Percentiles rank a stretch among this genome's conserved stretches.
These are phyloP conservation scores for Salix dunnii DNA, from an alignment of 345 rosid species.

Conservation along the genomic window DNA sequence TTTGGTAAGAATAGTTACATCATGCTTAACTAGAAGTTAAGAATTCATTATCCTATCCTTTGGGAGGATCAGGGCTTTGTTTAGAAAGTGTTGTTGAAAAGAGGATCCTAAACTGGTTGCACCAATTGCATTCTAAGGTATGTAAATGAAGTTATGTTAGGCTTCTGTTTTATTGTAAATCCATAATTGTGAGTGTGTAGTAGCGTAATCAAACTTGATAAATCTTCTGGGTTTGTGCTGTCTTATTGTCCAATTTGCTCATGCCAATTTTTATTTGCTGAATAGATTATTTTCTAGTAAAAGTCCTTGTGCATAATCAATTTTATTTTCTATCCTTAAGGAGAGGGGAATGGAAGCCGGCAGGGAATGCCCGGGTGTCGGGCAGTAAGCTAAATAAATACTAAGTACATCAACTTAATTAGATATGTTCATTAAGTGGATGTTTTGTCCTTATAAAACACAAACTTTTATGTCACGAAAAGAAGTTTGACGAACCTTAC, in stretches of 20 bases:
- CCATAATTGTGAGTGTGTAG: slow-evolving; percentile 3
- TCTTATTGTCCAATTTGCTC: neutral
- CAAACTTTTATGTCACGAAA: neutral
- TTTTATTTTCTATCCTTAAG: neutral
- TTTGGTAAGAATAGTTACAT: slow-evolving; percentile 11
- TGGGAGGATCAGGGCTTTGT: neutral
- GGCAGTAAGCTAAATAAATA: neutral
- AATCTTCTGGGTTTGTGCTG: neutral
- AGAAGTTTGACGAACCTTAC: neutral
- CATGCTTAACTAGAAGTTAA: neutral
- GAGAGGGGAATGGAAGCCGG: neutral
- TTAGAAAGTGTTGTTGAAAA: neutral
- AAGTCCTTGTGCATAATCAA: neutral
- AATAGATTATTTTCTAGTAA: neutral
- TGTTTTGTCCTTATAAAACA: neutral
- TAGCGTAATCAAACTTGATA: neutral
- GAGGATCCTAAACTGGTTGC: neutral
- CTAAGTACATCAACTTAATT: no score
- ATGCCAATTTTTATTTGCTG: neutral
- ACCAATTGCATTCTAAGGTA: neutral
- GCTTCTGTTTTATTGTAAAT: slow-evolving; percentile 16
- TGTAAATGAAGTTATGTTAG: slow-evolving; percentile 18
- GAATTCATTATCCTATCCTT: neutral
- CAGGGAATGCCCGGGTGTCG: neutral
- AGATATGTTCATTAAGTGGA: neutral